Base-by-base conservation (phyloP, 2,329 filamentous ascomycete genomes). In the Waltergamsia citrina region DNA sequence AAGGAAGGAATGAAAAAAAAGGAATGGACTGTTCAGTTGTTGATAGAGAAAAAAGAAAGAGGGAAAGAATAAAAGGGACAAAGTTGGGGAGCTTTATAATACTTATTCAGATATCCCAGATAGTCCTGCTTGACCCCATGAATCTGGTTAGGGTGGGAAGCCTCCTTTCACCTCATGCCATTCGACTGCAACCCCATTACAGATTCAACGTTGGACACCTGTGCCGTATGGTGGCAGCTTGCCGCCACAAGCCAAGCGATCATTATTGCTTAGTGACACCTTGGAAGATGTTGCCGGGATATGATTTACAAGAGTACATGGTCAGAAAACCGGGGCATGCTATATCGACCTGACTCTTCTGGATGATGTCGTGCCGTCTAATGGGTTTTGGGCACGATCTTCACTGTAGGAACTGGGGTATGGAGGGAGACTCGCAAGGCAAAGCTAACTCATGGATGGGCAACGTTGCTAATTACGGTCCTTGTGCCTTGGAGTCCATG, bases 1-100 rank as follows among this genome's bases (percentile, higher is more conserved):
- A 36, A 36, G 32, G 19, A 41, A 38, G 29, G 38, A 41, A 34
- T 37, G 36, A 38, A 14, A 23, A 15, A 12, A 32, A 40, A 36
- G 32, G 38, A 40, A 25, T 26, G 38, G 17, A 21, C 24, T 28
- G 16, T 34, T 11, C 29, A 15, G 33, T 6, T 28, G 24, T 11
- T 34, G 26, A 29, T 24, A 27, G 16, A 12, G 29, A 14, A 16
- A 14, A n/a, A 19, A 26, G 8, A 10, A 12, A 28, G 18, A 29
- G 9, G 17, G 29, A 14, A 16, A 14, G 15, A 19, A 26, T 10
- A 10, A 12, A 28, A 14, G 23, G 9, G 17, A 14, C 23, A 19
- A 24, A 14, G 33, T 29, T 12, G 21, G 26, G 14, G 14, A 12
- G 21, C 12, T 12, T 20, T 12, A 19, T 12, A 26, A 33, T 26